Evolutionary conservation across 78 protist species (phyloP).

Genomic region (Carpediemonas membranifera): DNA sequence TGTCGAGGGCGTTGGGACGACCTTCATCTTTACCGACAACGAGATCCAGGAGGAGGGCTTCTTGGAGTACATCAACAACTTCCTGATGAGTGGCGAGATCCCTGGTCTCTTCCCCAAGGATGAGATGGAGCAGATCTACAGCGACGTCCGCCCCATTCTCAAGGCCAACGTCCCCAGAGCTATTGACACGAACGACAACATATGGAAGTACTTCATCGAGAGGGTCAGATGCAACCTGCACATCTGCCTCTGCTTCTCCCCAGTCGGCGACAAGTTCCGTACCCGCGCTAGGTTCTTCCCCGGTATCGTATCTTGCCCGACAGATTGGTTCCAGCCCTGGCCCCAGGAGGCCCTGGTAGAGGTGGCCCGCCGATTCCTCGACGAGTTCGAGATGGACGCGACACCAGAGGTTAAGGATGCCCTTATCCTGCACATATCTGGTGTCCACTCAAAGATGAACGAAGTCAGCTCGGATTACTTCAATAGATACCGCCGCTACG

Average conservation of each 20-base stretch:
- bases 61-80: conserved; percentile 69
- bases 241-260: conserved; percentile 72
- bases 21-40: conserved; percentile 64
- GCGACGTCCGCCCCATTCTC: conserved; percentile 27
- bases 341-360: conserved; percentile 60
- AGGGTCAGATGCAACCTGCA: conserved; percentile 67
- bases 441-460: conserved; percentile 41
- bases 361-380: conserved; percentile 44
- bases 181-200: conserved; percentile 44
- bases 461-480: conserved; percentile 50
- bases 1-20: conserved; percentile 24
- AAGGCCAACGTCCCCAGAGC: conserved; percentile 6
- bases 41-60: conserved; percentile 72
- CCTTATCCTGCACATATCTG: conserved; percentile 21
- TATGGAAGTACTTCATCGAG: conserved; percentile 57
- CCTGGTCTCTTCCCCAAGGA: conserved; percentile 62
- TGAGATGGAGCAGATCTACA: conserved; percentile 54
- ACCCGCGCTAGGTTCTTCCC: conserved; percentile 64
- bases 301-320: conserved; percentile 30
- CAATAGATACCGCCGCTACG: conserved; percentile 54
- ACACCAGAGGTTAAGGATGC: conserved; percentile 2
- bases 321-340: conserved; percentile 80
- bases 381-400: conserved; percentile 45
- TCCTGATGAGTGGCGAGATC: conserved; percentile 63
- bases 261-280: conserved; percentile 70